A percentile compares a stretch with the other conserved stretches of the same genome.
Evolutionary conservation across 1,139 yeast genomes (phyloP).

Genomic region (Starmera stellimalicola): DNA sequence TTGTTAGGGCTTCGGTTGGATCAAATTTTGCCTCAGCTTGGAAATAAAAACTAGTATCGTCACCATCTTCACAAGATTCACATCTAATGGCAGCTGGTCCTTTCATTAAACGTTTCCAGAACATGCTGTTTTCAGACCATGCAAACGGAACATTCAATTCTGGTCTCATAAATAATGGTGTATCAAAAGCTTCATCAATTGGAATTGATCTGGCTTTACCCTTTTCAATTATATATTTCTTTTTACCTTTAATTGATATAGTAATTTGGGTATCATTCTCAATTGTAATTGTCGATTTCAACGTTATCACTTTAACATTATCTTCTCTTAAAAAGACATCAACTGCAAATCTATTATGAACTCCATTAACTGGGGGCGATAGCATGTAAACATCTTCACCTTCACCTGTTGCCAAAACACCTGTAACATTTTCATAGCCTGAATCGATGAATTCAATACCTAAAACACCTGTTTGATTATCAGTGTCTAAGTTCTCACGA

Average conservation of each 20-base stretch:
- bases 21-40: conserved; percentile 67
- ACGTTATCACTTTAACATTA: conserved; percentile 64
- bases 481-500: conserved; percentile 70
- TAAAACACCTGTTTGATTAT: conserved; percentile 47
- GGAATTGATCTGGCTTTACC: conserved; percentile 60
- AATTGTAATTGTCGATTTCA: conserved; percentile 67
- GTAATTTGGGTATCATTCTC: conserved; percentile 65
- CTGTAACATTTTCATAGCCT: conserved; percentile 41
- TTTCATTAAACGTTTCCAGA: conserved; percentile 58
- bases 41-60: conserved; percentile 47
- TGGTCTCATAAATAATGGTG: conserved; percentile 55
- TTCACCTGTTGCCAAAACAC: conserved; percentile 65
- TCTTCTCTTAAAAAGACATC: conserved; percentile 64
- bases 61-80: conserved; percentile 29
- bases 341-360: conserved; percentile 68
- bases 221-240: conserved; percentile 35
- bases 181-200: conserved; percentile 53
- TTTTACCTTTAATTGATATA: conserved; percentile 33
- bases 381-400: conserved; percentile 74
- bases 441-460: conserved; percentile 53
- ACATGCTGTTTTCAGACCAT: conserved; percentile 57
- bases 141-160: conserved; percentile 40
- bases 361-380: conserved; percentile 50
- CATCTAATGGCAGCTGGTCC: conserved; percentile 54
- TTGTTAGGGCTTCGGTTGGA: conserved; percentile 55